These are phyloP conservation scores for Fusarium nisikadoi DNA, from an alignment of 2,329 filamentous ascomycete species.

Conservation along the genomic window DNA sequence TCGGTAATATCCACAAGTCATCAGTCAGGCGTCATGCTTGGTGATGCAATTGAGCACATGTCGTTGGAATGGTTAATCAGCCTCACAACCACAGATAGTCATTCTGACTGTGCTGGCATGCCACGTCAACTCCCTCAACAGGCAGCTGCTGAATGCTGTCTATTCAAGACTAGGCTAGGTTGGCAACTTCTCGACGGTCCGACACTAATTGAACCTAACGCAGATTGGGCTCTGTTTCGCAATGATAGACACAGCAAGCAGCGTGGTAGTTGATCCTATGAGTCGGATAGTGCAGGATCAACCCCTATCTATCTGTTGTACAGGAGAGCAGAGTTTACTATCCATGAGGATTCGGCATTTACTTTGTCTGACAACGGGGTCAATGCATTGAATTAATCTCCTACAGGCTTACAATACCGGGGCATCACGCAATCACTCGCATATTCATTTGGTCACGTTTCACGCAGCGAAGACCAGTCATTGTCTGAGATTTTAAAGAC, in stretches of 20 bases:
- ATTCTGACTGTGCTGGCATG: conserved; percentile 35
- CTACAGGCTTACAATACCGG: conserved; percentile 27
- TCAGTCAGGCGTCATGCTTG: conserved; percentile 18
- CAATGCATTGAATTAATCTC: conserved; percentile 41
- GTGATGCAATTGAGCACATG: conserved; percentile 29
- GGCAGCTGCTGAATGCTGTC: conserved; percentile 31
- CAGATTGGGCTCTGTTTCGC: conserved; percentile 27
- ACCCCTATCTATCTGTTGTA: conserved; percentile 14
- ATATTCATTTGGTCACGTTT: conserved; percentile 44
- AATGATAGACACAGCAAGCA: conserved; percentile 7
- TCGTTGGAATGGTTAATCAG: conserved; percentile 22
- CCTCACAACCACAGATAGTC: conserved; percentile 8
- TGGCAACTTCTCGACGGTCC: conserved; percentile 14
- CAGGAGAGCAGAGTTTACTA: neutral
- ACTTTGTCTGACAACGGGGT: neutral
- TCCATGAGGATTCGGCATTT: conserved; percentile 6
- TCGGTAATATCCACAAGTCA: conserved; percentile 8
- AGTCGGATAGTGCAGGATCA: neutral
- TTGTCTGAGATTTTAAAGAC: conserved; percentile 6
- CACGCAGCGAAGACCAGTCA: conserved; percentile 22
- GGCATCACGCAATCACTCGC: conserved; percentile 42
- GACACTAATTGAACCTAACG: conserved; percentile 12
- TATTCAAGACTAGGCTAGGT: conserved; percentile 4
- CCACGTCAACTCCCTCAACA: conserved; percentile 39
- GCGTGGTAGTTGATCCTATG: conserved; percentile 2